Base-by-base conservation (phyloP, 1,284 basidiomycete species). In the Marasmius oreades region DNA sequence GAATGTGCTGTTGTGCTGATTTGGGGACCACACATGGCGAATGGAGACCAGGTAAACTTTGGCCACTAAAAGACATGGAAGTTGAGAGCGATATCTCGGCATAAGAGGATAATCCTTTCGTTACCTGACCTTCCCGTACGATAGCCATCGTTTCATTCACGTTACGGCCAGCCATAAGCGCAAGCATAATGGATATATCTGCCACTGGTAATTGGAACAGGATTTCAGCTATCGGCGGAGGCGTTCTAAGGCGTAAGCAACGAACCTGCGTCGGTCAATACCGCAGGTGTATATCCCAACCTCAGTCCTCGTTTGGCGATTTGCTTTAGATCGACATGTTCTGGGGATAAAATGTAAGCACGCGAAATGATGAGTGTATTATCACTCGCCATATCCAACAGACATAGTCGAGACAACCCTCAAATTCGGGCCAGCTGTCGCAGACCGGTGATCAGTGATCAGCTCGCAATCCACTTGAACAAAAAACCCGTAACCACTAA, bases 211-310 rank as follows among this genome's bases (percentile, higher is more conserved):
- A 26, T 22, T 33, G 28, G 10, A 24, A 51, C 18, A 18, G 14
- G 14, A 20, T 28, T 8, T 16, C 23, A 5, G 16, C 6, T 2
- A 20, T 18, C 5, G 28, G 11, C 14, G 5, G 4, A 33, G n/a
- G 14, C 12, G 14, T 20, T 52, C 54, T 5, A 46, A 51, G 31
- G 5, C 22, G 20, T 39, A 47, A 47, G 33, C 56, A 12, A 62
- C 75, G 55, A 66, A 84, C 93, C 93, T 58, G 94, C 92, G 64
- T 92, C 88, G 11, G 90, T 94, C 20, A 97, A 79, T 3, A 97
- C 88, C 56, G 93, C 89, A 0, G 95, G 95, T 0, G 95, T 98
- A 70, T 95, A 93, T 4, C 96, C 96, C 11, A 98, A 71, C 50
- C 81, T 84, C 59, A 98, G 79, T 1, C 80, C 77, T 16, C 85